Evolutionary conservation across 2,329 filamentous ascomycete genomes (phyloP), one percentile per base, ranked within the genome.

Genomic region (Fonsecaea monophora): DNA sequence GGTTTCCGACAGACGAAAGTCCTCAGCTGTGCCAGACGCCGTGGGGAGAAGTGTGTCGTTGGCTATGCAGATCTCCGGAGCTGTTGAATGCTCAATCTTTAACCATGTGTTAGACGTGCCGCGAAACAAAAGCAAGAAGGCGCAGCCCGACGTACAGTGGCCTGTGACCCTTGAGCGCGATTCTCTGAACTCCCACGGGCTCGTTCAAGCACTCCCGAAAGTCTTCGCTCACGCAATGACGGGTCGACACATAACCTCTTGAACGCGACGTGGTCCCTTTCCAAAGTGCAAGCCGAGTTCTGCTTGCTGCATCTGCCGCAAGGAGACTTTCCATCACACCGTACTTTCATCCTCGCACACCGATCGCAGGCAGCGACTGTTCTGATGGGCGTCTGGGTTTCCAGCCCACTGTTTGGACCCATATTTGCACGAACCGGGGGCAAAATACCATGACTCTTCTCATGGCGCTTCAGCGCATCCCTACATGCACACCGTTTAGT

Each of bases 311-410:
- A 56, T 56, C 53, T 30, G 15, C 53, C 53, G 32, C 53, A 56
- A 37, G 53, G 53, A 56, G 53, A 56, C 18, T 56, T 56, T 37
- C 53, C 53, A 37, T 56, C 53, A 37, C 53, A 56, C 35, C 53
- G 53, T 56, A 56, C 53, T 56, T 56, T 56, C 53, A 56, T 56
- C 6, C 53, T 37, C 21, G 53, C 53, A 30, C 53, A 56, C 13
- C 53, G 53, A 8, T 56, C 53, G 18, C 53, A 56, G 7, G 53
- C 53, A 12, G 53, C 53, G 7, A 56, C 21, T 37, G 53, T 56
- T 37, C n/a, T 25, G 55, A 34, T 13, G 35, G 35, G 21, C 35
- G 37, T 12, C 35, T 42, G 21, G 18, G 55, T 42, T 13, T 38
- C 34, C 2, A 12, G 18, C 13, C 38, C 38, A 40, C 13, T 40